Evolutionary conservation across 1,284 basidiomycete genomes (phyloP).

Genomic region (Sporisorium exsertum): DNA sequence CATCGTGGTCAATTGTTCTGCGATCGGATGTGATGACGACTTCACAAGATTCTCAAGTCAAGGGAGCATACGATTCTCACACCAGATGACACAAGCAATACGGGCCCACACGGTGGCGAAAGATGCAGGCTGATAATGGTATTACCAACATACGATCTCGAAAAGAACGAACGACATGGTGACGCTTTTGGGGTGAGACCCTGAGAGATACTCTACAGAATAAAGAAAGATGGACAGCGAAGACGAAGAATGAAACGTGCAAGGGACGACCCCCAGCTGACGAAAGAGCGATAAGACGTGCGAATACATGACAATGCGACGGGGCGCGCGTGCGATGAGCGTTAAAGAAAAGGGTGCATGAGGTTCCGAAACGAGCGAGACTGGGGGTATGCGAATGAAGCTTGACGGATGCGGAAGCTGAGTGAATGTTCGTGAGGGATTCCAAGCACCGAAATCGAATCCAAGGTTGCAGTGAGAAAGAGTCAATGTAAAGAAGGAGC

Average conservation of each 20-base stretch:
- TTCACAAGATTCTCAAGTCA: no score
- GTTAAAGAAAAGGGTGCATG: constrained; percentile 4
- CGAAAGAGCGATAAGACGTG: background rate
- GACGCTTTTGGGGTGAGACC: constrained; percentile 7
- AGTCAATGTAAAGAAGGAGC: constrained; percentile 18
- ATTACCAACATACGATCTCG: background rate
- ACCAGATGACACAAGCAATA: background rate
- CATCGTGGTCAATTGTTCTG: background rate
- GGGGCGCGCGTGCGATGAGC: background rate
- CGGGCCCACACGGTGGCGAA: background rate
- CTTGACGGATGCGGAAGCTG: constrained; percentile 1
- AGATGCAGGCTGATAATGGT: background rate
- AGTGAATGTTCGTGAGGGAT: constrained; percentile 7
- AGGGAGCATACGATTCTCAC: background rate
- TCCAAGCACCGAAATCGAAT: constrained; percentile 5
- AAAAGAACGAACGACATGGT: constrained; percentile 20
- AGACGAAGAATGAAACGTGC: background rate
- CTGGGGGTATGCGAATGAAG: constrained; percentile 9
- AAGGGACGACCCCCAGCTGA: background rate
- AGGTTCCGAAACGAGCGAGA: background rate
- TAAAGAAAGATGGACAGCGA: background rate
- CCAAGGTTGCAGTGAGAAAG: background rate
- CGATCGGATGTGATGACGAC: background rate
- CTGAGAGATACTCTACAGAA: constrained; percentile 25
- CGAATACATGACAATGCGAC: constrained; percentile 7